These are phyloP conservation scores for Moesziomyces antarcticus DNA, from an alignment of 1,284 basidiomycete genomes.

Conservation along the genomic window DNA sequence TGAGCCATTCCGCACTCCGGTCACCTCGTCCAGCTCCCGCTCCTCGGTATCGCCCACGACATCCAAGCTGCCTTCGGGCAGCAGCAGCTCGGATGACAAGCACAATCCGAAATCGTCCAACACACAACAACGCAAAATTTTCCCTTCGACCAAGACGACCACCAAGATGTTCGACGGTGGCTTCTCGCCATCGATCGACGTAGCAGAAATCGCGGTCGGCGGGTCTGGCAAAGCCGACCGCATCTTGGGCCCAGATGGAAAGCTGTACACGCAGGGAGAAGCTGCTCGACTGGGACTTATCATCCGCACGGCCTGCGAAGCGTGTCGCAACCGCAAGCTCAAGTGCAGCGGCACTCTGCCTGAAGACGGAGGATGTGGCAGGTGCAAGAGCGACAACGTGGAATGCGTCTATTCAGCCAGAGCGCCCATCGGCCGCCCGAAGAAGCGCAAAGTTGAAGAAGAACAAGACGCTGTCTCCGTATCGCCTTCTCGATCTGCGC, in stretches of 20 bases:
- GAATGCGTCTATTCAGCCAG: constrained; percentile 49
- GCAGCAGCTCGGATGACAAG: constrained; percentile 7
- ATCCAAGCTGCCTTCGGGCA: neutral
- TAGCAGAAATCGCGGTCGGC: neutral
- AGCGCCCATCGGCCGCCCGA: constrained; percentile 57
- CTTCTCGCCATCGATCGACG: constrained; percentile 3
- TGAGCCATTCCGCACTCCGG: neutral
- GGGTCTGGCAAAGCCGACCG: constrained; percentile 18
- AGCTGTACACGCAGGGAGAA: constrained; percentile 44
- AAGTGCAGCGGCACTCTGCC: constrained; percentile 51
- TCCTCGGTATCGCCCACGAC: neutral
- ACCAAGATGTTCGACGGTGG: constrained; percentile 20
- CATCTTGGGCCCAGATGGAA: constrained; percentile 46
- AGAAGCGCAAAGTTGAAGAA: constrained; percentile 47
- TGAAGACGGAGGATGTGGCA: constrained; percentile 42
- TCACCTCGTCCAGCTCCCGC: neutral
- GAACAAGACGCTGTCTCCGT: constrained; percentile 4
- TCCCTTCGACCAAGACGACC: neutral
- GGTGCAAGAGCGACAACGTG: constrained; percentile 46
- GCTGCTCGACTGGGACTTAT: constrained; percentile 46
- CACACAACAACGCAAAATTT: neutral
- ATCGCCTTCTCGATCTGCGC: constrained; percentile 3
- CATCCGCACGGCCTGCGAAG: constrained; percentile 58
- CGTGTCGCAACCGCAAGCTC: constrained; percentile 58
- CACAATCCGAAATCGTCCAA: constrained; percentile 1